phyloP scores from a whole-genome alignment of 805 yeast genomes.

The Candida yuanshanica region DNA sequence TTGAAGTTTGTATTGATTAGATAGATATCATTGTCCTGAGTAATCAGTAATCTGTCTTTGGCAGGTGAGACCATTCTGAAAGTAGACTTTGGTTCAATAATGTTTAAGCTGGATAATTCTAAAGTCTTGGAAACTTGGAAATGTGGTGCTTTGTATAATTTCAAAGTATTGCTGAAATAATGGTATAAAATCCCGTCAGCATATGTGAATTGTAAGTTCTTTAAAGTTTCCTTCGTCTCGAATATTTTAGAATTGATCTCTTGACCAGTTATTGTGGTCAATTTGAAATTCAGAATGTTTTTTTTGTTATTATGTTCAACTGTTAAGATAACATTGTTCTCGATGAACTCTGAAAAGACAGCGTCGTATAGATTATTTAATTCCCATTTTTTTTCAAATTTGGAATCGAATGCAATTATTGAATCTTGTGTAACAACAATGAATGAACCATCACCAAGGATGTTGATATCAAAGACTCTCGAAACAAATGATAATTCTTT shows the following conservation, averaged over 20 bases:
- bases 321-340: conserved; percentile 9
- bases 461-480: conserved; percentile 11
- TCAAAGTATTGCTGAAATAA: conserved; percentile 12
- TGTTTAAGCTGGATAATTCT: conserved; percentile 4
- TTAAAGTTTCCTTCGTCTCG: conserved; percentile 10
- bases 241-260: conserved; percentile 23
- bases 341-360: conserved; percentile 13
- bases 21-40: conserved; percentile 24
- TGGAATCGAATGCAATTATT: conserved; percentile 4
- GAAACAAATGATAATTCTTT: conserved; percentile 12
- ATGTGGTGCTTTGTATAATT: conserved; percentile 19
- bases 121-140: conserved; percentile 15
- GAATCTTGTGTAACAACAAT: conserved; percentile 12
- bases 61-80: conserved; percentile 21
- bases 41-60: conserved; percentile 20
- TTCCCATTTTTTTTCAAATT: conserved; percentile 12
- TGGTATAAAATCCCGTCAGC: conserved; percentile 18
- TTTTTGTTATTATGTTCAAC: conserved; percentile 8
- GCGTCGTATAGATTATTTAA: conserved; percentile 11
- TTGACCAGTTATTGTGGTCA: conserved; percentile 13
- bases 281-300: conserved; percentile 17
- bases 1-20: conserved; percentile 32
- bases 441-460: not conserved
- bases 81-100: conserved; percentile 1
- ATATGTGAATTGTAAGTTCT: conserved; percentile 13